phyloP scores from a whole-genome alignment of 1,284 basidiomycete species.

The Puccinia coronata region DNA sequence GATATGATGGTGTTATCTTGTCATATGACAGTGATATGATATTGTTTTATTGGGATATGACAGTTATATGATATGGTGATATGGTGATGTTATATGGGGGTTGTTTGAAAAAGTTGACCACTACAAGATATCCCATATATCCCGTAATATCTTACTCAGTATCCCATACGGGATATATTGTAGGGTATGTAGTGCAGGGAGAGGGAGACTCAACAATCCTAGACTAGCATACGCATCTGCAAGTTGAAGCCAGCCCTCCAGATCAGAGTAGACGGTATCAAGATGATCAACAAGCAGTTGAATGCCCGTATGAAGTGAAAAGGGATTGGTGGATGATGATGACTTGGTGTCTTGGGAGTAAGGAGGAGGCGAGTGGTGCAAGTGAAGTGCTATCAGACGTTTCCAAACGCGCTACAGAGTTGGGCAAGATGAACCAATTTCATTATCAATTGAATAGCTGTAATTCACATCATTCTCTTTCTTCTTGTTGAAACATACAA shows the following conservation, averaged over 20 bases:
- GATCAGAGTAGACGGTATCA: constrained; percentile 89
- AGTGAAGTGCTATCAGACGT: constrained; percentile 71
- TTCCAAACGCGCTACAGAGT: constrained; percentile 74
- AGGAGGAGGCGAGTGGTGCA: constrained; percentile 53
- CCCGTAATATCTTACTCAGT: too few relatives aligned
- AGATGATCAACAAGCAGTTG: constrained; percentile 76
- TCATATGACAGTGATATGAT: too few relatives aligned
- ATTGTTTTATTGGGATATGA: too few relatives aligned
- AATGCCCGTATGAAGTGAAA: constrained; percentile 65
- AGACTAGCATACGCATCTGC: constrained; percentile 80
- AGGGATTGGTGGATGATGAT: constrained; percentile 36
- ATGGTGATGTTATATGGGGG: too few relatives aligned
- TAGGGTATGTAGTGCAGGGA: not conserved
- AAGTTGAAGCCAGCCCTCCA: constrained; percentile 90
- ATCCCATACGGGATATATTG: too few relatives aligned
- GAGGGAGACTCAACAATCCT: constrained; percentile 66
- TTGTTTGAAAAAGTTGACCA: too few relatives aligned
- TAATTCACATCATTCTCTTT: not conserved
- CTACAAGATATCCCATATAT: too few relatives aligned
- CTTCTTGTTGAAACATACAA: constrained; percentile 63
- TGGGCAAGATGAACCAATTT: not conserved
- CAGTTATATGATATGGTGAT: too few relatives aligned
- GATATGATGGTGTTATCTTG: too few relatives aligned
- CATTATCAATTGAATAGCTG: not conserved
- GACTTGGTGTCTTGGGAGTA: constrained; percentile 65